A percentile compares a stretch with the other conserved stretches of the same genome.
Evolutionary conservation across 2,329 filamentous ascomycete species (phyloP).

Genomic region (Simplicillium aogashimaense): DNA sequence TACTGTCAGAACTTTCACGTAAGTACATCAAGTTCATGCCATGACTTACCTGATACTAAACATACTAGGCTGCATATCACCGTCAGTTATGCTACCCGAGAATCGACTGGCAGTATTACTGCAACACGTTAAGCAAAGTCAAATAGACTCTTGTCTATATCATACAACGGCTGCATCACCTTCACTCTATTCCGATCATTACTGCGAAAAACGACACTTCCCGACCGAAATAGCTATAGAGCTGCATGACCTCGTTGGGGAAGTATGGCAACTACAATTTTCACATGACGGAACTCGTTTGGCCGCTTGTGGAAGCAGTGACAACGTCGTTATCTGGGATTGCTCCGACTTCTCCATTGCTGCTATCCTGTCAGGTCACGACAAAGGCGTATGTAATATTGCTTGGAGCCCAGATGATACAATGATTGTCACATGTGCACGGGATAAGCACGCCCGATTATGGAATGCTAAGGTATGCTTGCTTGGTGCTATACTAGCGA

Average conservation of each 20-base stretch:
- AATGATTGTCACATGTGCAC: constrained; percentile 74
- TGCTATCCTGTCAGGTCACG: constrained; percentile 55
- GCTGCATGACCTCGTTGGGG: constrained; percentile 62
- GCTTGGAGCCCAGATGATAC: constrained; percentile 89
- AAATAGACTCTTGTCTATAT: constrained; percentile 77
- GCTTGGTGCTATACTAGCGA: neutral
- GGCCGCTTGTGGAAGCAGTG: constrained; percentile 72
- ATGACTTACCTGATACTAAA: constrained; percentile 11
- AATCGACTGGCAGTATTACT: constrained; percentile 75
- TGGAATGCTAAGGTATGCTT: constrained; percentile 60
- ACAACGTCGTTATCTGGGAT: constrained; percentile 73
- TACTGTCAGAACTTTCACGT: constrained; percentile 82
- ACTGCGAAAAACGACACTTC: constrained; percentile 71
- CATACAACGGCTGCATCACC: constrained; percentile 74
- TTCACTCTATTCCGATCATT: constrained; percentile 82
- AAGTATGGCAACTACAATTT: constrained; percentile 88
- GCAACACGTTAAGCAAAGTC: constrained; percentile 71
- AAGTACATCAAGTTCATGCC: constrained; percentile 21
- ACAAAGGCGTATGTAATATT: constrained; percentile 64
- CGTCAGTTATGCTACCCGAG: constrained; percentile 93
- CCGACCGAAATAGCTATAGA: constrained; percentile 63
- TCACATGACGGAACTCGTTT: constrained; percentile 78
- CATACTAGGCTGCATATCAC: constrained; percentile 70
- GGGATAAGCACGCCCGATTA: constrained; percentile 62
- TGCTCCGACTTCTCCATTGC: constrained; percentile 58